These are phyloP conservation scores for Phytophthora sojae DNA, from an alignment of 352 stramenopile species.

Conservation along the genomic window DNA sequence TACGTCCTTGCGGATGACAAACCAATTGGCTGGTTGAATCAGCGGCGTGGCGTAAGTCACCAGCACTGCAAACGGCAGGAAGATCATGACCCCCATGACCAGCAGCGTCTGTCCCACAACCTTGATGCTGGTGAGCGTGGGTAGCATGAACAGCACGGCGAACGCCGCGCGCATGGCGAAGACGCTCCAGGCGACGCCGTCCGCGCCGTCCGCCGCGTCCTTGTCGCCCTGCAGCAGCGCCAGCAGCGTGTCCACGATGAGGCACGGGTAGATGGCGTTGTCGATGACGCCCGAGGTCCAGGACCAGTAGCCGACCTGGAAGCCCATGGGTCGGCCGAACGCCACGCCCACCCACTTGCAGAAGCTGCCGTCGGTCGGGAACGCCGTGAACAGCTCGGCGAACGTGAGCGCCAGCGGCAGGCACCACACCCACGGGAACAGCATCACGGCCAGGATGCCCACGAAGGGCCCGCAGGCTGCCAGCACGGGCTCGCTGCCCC, in stretches of 20 bases:
- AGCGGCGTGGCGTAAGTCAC: conserved; percentile 59
- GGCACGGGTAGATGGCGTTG: conserved; percentile 86
- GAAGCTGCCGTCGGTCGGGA: conserved; percentile 83
- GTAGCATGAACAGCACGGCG: conserved; percentile 77
- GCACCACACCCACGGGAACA: conserved; percentile 82
- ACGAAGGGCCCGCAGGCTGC: conserved; percentile 68
- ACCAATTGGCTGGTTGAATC: conserved; percentile 75
- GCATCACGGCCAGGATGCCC: conserved; percentile 65
- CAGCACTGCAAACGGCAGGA: conserved; percentile 70
- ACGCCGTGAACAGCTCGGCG: conserved; percentile 82
- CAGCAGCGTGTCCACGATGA: conserved; percentile 80
- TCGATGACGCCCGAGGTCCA: conserved; percentile 86
- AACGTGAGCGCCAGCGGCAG: conserved; percentile 75
- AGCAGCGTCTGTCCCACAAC: conserved; percentile 71
- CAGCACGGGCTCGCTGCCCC: conserved; percentile 73
- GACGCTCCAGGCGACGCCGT: conserved; percentile 39
- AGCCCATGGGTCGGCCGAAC: conserved; percentile 86
- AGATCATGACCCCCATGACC: conserved; percentile 72
- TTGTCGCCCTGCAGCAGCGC: conserved; percentile 43
- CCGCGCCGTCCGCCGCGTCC: conserved; percentile 13
- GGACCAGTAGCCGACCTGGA: conserved; percentile 87
- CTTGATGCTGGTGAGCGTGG: conserved; percentile 75
- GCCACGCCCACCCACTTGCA: conserved; percentile 83
- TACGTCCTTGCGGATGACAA: conserved; percentile 68
- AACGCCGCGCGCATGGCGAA: conserved; percentile 62